phyloP scores from a whole-genome alignment of 495 filamentous ascomycete genomes.

The Bombardia bombarda region DNA sequence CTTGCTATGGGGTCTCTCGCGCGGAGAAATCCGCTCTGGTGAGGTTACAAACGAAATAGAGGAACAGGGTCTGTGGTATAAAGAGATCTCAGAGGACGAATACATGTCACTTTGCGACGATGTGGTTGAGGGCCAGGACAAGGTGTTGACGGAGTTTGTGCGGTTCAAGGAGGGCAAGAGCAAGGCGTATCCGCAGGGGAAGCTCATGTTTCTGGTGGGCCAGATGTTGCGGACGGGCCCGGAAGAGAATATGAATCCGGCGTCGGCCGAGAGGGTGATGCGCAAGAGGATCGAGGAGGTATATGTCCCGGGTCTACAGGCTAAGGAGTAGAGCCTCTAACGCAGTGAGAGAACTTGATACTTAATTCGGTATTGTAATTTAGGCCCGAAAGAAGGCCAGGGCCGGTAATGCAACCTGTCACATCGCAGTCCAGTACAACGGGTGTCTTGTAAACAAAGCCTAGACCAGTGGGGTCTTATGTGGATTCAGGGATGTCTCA shows the following conservation, averaged over 20 bases:
- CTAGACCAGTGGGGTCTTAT: too few relatives aligned
- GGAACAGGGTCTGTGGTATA: slow-evolving; percentile 56
- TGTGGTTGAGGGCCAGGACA: slow-evolving; percentile 43
- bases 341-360: too few relatives aligned
- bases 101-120: slow-evolving; percentile 49
- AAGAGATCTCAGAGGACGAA: slow-evolving; percentile 50
- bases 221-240: slow-evolving; percentile 77
- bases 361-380: too few relatives aligned
- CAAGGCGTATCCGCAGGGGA: slow-evolving; percentile 47
- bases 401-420: too few relatives aligned
- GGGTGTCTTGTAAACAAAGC: too few relatives aligned
- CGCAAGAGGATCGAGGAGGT: slow-evolving; percentile 29
- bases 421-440: too few relatives aligned
- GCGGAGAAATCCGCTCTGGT: slow-evolving; percentile 31
- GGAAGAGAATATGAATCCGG: slow-evolving; percentile 71
- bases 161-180: slow-evolving; percentile 44
- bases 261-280: slow-evolving; percentile 59
- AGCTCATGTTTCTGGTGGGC: slow-evolving; percentile 82
- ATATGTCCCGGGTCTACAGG: slow-evolving; percentile 4
- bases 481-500: too few relatives aligned
- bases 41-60: slow-evolving; percentile 52
- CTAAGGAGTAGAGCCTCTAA: too few relatives aligned
- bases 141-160: slow-evolving; percentile 62
- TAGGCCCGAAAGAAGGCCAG: too few relatives aligned
- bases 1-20: slow-evolving; percentile 54